A percentile compares a stretch with the other conserved stretches of the same genome.
Conservation (phyloP, 371 early-diverging fungal species). For the Mucor sp. region DNA sequence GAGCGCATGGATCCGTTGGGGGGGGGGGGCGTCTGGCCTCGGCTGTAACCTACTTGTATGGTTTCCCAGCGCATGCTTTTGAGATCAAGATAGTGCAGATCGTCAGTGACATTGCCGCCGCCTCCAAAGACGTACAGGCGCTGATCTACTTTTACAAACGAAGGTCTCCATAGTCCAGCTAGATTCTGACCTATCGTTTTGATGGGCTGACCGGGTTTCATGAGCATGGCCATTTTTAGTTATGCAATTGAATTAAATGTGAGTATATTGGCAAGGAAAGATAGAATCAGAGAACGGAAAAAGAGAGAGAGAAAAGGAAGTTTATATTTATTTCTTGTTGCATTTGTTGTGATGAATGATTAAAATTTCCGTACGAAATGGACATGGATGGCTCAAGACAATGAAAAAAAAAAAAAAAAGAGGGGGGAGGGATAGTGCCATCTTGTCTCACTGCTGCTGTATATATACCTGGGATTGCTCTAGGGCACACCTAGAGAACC, state of each 20-base stretch:
- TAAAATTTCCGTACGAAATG: neutral
- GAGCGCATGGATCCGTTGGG: neutral
- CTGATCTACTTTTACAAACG: slow-evolving; percentile 58
- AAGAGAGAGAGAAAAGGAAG: neutral
- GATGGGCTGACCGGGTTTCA: slow-evolving; percentile 49
- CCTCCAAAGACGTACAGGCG: slow-evolving; percentile 61
- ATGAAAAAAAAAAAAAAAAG: neutral
- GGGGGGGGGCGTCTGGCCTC: too few species aligned
- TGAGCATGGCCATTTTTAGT: slow-evolving; percentile 2
- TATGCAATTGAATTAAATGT: neutral
- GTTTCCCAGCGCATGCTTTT: slow-evolving; percentile 41
- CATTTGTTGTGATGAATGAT: neutral
- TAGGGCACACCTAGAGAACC: too few species aligned
- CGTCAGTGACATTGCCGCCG: slow-evolving; percentile 62
- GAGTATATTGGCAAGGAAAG: neutral
- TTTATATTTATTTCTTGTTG: neutral
- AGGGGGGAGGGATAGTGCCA: neutral
- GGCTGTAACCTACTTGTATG: slow-evolving; percentile 28
- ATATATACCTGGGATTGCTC: too few species aligned
- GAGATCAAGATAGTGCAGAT: slow-evolving; percentile 58
- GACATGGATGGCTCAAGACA: neutral
- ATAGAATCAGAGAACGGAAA: too few species aligned
- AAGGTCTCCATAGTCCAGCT: slow-evolving; percentile 63
- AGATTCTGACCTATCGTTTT: slow-evolving; percentile 58
- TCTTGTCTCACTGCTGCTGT: too few species aligned